Conservation (phyloP, 768 basidiomycete genomes). For the Solioccasus polychromus region DNA sequence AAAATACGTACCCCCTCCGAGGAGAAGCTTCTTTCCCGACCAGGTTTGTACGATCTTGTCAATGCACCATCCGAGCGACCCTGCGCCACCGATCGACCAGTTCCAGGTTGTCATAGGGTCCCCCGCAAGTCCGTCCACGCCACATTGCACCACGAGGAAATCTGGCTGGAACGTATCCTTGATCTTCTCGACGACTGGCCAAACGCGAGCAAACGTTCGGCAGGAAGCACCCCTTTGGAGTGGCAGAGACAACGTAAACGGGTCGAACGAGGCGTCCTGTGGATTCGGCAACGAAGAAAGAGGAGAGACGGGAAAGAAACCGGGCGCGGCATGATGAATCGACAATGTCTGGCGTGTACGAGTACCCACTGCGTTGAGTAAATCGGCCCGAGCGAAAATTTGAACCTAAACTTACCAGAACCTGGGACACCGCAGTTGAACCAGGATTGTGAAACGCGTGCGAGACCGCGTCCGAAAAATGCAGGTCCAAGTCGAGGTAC, state of each 20-base stretch:
- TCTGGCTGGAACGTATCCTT: constrained; percentile 67
- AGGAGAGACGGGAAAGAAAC: constrained; percentile 76
- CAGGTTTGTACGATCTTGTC: constrained; percentile 49
- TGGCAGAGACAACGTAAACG: constrained; percentile 78
- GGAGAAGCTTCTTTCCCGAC: constrained; percentile 61
- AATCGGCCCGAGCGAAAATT: no score
- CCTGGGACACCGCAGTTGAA: constrained; percentile 38
- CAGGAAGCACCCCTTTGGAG: constrained; percentile 68
- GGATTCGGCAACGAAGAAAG: constrained; percentile 45
- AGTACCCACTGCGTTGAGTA: no score
- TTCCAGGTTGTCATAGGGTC: constrained; percentile 79
- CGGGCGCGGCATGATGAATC: constrained; percentile 76
- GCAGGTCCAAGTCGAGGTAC: constrained; percentile 92
- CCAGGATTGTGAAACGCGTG: constrained; percentile 59
- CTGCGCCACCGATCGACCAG: constrained; percentile 56
- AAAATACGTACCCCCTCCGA: constrained; percentile 69
- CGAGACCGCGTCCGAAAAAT: constrained; percentile 87
- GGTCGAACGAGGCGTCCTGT: constrained; percentile 39
- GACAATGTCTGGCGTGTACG: constrained; percentile 63
- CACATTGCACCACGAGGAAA: constrained; percentile 80
- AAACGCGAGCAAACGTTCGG: constrained; percentile 60
- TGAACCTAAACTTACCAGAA: constrained; percentile 52
- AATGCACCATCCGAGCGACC: constrained; percentile 72
- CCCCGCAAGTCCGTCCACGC: constrained; percentile 81
- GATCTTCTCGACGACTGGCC: constrained; percentile 61